Conservation (phyloP, 2,329 filamentous ascomycete species). For the Diaporthe vexans region DNA sequence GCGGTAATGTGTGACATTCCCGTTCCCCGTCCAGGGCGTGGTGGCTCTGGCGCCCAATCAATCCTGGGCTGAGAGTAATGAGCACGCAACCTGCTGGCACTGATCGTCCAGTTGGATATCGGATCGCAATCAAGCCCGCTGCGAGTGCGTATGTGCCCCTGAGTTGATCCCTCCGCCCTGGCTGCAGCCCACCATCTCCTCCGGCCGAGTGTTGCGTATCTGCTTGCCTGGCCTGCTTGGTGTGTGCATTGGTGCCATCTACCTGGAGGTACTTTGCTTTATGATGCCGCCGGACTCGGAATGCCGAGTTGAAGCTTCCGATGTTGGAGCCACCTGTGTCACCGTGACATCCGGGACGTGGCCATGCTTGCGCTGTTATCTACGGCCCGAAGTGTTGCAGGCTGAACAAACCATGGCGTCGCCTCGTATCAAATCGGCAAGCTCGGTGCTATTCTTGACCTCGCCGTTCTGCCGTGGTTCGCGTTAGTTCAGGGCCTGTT, state of each 20-base stretch:
- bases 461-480: slow-evolving; percentile 12
- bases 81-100: slow-evolving; percentile 20
- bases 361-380: slow-evolving; percentile 3
- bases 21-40: neutral
- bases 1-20: slow-evolving; percentile 28
- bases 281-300: no score
- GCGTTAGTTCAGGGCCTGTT: slow-evolving; percentile 5
- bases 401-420: neutral
- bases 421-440: slow-evolving; percentile 25
- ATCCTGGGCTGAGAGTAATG: slow-evolving; percentile 3
- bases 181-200: neutral
- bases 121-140: slow-evolving; percentile 27
- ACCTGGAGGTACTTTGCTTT: neutral
- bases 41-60: slow-evolving; percentile 24
- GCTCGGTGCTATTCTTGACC: slow-evolving; percentile 33
- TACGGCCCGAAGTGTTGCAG: neutral
- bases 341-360: slow-evolving; percentile 25
- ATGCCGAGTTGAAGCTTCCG: neutral
- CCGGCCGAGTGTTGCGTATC: neutral
- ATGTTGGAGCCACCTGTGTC: neutral
- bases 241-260: neutral
- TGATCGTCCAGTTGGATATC: slow-evolving; percentile 31
- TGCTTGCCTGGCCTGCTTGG: neutral
- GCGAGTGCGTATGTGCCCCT: slow-evolving; percentile 8
- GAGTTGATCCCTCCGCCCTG: slow-evolving; percentile 8